phyloP scores from a whole-genome alignment of 441 rosid species.

The Gossypium lobatum region DNA sequence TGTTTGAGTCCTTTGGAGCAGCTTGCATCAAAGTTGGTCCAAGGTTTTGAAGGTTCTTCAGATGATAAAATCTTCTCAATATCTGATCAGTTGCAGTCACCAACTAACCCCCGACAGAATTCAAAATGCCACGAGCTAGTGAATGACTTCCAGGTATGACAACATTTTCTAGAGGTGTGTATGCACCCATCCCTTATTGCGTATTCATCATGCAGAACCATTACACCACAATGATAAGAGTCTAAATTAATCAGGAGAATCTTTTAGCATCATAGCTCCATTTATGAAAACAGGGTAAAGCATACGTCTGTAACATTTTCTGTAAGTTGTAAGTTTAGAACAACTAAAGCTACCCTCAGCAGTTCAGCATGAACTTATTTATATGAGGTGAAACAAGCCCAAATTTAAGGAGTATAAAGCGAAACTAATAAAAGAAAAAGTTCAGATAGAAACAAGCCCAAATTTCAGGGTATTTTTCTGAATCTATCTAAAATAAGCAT shows the following conservation, averaged over 20 bases:
- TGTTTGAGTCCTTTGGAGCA: slow-evolving; percentile 77
- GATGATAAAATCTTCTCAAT: slow-evolving; percentile 36
- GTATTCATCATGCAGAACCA: not conserved
- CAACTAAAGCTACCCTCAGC: not conserved
- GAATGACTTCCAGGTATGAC: slow-evolving; percentile 74
- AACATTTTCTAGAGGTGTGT: not conserved
- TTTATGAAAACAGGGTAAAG: not conserved
- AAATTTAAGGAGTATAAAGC: not conserved
- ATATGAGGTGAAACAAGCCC: not conserved
- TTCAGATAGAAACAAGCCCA: not conserved
- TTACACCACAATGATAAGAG: not conserved
- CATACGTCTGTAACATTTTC: not conserved
- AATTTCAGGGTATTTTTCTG: not conserved
- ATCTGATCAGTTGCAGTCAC: slow-evolving; percentile 42
- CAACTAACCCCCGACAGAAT: slow-evolving; percentile 36
- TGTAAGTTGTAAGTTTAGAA: not conserved
- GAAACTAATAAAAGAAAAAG: not conserved
- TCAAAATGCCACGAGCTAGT: slow-evolving; percentile 47
- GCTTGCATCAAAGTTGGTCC: slow-evolving; percentile 57
- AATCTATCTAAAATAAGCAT: not conserved
- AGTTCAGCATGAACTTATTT: not conserved
- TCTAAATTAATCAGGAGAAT: not conserved
- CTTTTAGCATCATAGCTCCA: not conserved
- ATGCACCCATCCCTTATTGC: not conserved
- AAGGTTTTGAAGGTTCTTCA: slow-evolving; percentile 49